Percentiles rank a stretch among this genome's conserved stretches.
Evolutionary conservation across 2,329 filamentous ascomycete species (phyloP).

Genomic region (Fusarium pseudocircinatum): DNA sequence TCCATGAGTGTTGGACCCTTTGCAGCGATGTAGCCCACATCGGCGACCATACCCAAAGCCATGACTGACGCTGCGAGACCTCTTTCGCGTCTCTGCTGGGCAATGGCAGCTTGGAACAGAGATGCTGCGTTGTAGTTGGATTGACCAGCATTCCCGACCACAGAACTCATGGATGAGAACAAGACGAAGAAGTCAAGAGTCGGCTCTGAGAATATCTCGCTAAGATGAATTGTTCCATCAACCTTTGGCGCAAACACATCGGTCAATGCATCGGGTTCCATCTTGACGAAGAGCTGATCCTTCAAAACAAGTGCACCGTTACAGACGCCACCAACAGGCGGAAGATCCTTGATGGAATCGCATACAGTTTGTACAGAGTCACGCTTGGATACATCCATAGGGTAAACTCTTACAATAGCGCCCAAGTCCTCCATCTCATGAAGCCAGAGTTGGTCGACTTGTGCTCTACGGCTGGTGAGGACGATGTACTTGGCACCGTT

Average conservation of each 20-base stretch:
- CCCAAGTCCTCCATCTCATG: not conserved
- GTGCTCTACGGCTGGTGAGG: not conserved
- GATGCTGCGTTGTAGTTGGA: constrained; percentile 1
- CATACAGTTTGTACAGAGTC: not conserved
- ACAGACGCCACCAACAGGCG: not conserved
- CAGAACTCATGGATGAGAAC: not conserved
- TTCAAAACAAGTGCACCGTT: constrained; percentile 2
- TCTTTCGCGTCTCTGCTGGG: not conserved
- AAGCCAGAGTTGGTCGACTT: not conserved
- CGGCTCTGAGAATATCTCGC: not conserved
- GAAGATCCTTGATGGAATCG: not conserved
- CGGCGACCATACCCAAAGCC: not conserved
- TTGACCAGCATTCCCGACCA: not conserved
- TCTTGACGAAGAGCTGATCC: not conserved
- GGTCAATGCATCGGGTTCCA: not conserved
- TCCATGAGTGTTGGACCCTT: not conserved
- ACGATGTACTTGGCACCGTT: not conserved
- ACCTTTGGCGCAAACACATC: constrained; percentile 5
- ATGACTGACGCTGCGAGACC: not conserved
- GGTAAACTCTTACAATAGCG: not conserved
- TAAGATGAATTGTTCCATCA: not conserved
- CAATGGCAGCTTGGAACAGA: not conserved
- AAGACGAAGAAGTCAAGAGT: not conserved
- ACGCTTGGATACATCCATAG: constrained; percentile 3
- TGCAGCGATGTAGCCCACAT: not conserved